These are phyloP conservation scores for Chloranthus sessilifolius DNA, from an alignment of 164 flowering plant genomes.

Conservation along the genomic window DNA sequence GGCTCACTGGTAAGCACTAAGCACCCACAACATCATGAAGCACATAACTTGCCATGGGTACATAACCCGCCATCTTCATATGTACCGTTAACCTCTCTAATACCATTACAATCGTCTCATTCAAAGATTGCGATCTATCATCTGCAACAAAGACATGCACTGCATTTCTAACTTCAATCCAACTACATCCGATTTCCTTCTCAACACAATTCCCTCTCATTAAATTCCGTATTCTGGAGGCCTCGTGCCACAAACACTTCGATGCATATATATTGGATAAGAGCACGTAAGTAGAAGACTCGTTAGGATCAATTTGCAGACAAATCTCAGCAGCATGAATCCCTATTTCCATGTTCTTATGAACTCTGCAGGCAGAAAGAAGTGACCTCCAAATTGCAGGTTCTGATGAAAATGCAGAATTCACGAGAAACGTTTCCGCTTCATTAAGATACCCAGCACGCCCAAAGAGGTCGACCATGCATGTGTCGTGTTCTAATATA, in stretches of 20 bases:
- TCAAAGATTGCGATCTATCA: background rate
- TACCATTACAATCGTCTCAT: background rate
- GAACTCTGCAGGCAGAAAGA: conserved; percentile 9
- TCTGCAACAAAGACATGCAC: conserved; percentile 8
- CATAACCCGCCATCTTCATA: conserved; percentile 3
- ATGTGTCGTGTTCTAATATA: conserved; percentile 4
- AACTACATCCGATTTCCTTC: conserved; percentile 9
- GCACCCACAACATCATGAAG: conserved; percentile 6
- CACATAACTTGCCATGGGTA: background rate
- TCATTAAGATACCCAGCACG: conserved; percentile 5
- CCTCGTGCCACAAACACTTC: conserved; percentile 5
- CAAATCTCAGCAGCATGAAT: conserved; percentile 3
- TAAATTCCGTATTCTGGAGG: conserved; percentile 1
- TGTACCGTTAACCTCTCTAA: background rate
- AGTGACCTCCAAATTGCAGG: conserved; percentile 8
- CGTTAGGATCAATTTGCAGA: background rate
- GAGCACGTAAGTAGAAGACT: conserved; percentile 8
- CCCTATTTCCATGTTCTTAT: conserved; percentile 1
- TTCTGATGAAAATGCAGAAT: conserved; percentile 7
- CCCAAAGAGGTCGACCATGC: conserved; percentile 14
- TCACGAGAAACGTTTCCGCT: conserved; percentile 4
- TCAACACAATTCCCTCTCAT: conserved; percentile 4
- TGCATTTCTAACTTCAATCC: conserved; percentile 4
- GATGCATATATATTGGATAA: conserved; percentile 12
- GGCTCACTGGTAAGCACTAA: no score